A percentile compares a stretch with the other conserved stretches of the same genome.
Conservation (phyloP, 805 yeast genomes). For the Maudiozyma saulgeensis region DNA sequence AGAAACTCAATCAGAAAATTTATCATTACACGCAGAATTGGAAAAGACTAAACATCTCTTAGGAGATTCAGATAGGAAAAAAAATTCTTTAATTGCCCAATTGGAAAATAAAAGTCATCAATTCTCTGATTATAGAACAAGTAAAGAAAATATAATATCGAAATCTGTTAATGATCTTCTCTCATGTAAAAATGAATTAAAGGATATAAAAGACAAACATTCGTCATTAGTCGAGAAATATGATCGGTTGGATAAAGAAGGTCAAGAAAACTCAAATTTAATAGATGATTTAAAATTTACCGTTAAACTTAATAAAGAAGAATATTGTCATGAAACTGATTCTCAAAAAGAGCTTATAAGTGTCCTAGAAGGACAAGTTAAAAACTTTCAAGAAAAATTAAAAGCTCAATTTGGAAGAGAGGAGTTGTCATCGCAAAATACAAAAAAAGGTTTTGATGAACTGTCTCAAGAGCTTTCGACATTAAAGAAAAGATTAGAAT, state of each 20-base stretch:
- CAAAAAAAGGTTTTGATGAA: conserved; percentile 21
- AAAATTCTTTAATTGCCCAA: conserved; percentile 35
- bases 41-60: conserved; percentile 36
- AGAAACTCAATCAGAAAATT: conserved; percentile 19
- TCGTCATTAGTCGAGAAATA: conserved; percentile 30
- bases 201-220: conserved; percentile 8
- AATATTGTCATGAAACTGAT: conserved; percentile 45
- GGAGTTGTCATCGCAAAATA: conserved; percentile 11
- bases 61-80: conserved; percentile 32
- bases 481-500: conserved; percentile 16
- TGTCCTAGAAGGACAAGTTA: conserved; percentile 30
- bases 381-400: conserved; percentile 25
- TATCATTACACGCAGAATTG: conserved; percentile 27
- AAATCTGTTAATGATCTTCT: conserved; percentile 44
- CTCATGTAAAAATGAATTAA: conserved; percentile 16
- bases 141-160: conserved; percentile 3
- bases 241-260: conserved; percentile 29
- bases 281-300: conserved; percentile 41
- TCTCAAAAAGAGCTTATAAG: conserved; percentile 40
- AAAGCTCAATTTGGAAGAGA: conserved; percentile 8
- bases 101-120: conserved; percentile 28
- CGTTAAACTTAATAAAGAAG: conserved; percentile 35
- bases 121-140: conserved; percentile 21
- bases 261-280: conserved; percentile 36
- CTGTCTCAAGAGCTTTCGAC: not conserved